Conservation (phyloP, 2,329 filamentous ascomycete genomes). For the Sphaerulina musiva region DNA sequence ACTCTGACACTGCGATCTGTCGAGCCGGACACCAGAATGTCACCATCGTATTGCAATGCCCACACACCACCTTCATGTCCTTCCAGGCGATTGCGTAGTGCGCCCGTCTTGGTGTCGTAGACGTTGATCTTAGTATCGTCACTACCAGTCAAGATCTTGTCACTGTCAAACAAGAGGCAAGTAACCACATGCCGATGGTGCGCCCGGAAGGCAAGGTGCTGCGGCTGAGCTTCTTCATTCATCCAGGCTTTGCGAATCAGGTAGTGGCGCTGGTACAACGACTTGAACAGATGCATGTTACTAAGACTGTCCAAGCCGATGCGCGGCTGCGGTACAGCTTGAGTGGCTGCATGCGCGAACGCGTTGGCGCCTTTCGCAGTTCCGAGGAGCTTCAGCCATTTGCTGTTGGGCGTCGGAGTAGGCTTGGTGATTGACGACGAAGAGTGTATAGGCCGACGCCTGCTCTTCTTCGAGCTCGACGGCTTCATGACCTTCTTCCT, state of each 20-base stretch:
- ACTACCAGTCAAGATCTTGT: conserved; percentile 96
- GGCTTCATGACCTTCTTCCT: conserved; percentile 26
- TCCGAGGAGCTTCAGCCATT: conserved; percentile 44
- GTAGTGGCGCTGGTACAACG: conserved; percentile 85
- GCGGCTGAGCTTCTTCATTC: conserved; percentile 69
- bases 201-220: conserved; percentile 91
- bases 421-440: conserved; percentile 38
- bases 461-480: conserved; percentile 45
- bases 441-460: conserved; percentile 35
- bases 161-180: conserved; percentile 92
- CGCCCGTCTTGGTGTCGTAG: conserved; percentile 93
- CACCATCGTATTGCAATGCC: conserved; percentile 94
- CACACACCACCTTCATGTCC: conserved; percentile 97
- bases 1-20: conserved; percentile 98
- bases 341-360: conserved; percentile 74
- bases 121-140: conserved; percentile 97
- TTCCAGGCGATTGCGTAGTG: conserved; percentile 71
- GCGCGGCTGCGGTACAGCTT: conserved; percentile 73
- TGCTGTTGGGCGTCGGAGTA: conserved; percentile 32
- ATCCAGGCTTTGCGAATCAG: conserved; percentile 92
- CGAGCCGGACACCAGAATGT: conserved; percentile 88
- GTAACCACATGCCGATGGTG: conserved; percentile 96
- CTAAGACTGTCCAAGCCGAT: conserved; percentile 72
- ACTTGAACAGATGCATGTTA: conserved; percentile 89
- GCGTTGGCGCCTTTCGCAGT: conserved; percentile 75